A percentile compares a stretch with the other conserved stretches of the same genome.
Evolutionary conservation across 306 rosid species (phyloP).

Genomic region (Glycine soja): DNA sequence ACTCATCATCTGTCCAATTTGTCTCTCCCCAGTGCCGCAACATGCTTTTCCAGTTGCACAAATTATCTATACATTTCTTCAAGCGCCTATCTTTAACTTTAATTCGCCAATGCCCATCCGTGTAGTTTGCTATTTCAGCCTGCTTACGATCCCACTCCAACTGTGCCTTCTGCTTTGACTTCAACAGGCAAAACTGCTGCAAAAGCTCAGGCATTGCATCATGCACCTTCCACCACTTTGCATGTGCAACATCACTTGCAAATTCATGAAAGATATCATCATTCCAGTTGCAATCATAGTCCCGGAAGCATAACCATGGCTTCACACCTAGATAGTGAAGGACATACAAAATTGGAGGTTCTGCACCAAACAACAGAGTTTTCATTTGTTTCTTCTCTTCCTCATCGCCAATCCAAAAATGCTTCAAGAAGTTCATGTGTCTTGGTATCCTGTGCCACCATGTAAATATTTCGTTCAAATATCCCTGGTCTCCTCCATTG

Average conservation of each 20-base stretch:
- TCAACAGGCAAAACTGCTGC: constrained; percentile 81
- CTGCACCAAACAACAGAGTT: constrained; percentile 75
- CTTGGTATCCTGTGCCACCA: constrained; percentile 99
- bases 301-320: constrained; percentile 93
- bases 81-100: constrained; percentile 67
- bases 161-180: constrained; percentile 92
- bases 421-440: constrained; percentile 95
- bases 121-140: constrained; percentile 76
- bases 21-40: constrained; percentile 96
- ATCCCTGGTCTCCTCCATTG: constrained; percentile 98
- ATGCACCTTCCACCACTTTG: constrained; percentile 89
- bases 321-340: constrained; percentile 87
- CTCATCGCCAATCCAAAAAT: constrained; percentile 91
- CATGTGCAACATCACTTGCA: constrained; percentile 91
- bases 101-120: constrained; percentile 85
- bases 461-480: constrained; percentile 85
- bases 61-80: constrained; percentile 73
- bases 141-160: constrained; percentile 84
- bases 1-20: constrained; percentile 84
- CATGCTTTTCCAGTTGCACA: constrained; percentile 90
- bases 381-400: constrained; percentile 82
- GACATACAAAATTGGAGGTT: constrained; percentile 84
- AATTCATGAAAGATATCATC: constrained; percentile 79
- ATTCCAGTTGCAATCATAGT: constrained; percentile 96
- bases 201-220: constrained; percentile 85